phyloP scores from a whole-genome alignment of 768 basidiomycete species.

The Tricholoma furcatifolium region DNA sequence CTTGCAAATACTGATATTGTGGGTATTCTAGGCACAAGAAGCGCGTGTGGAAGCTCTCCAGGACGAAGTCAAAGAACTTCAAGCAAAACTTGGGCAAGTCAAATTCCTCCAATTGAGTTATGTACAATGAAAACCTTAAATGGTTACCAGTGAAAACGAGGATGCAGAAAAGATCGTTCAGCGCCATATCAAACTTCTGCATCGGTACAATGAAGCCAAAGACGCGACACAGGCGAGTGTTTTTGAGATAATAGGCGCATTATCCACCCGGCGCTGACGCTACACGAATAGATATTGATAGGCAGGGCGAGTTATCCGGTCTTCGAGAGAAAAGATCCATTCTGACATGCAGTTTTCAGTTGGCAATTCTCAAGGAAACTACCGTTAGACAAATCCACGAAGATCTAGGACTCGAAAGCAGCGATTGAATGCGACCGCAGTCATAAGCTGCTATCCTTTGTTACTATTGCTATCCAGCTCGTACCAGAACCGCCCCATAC shows the following conservation, averaged over 20 bases:
- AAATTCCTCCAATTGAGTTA: not conserved
- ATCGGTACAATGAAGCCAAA: conserved; percentile 79
- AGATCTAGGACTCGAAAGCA: conserved; percentile 61
- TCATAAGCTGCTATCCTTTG: not conserved
- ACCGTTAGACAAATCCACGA: conserved; percentile 75
- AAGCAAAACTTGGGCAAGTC: conserved; percentile 28
- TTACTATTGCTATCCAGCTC: conserved; percentile 39
- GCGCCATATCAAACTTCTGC: conserved; percentile 68
- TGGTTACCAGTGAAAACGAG: conserved; percentile 16
- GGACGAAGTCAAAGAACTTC: conserved; percentile 24
- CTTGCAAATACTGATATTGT: not conserved
- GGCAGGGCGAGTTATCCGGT: conserved; percentile 54
- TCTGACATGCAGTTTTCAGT: conserved; percentile 35
- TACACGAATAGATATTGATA: conserved; percentile 60
- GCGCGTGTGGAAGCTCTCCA: conserved; percentile 24
- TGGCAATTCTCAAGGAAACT: conserved; percentile 66
- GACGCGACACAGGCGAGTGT: conserved; percentile 71
- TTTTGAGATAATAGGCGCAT: not conserved
- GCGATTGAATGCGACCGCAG: conserved; percentile 41
- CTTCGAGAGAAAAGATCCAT: not conserved
- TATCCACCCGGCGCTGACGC: not conserved
- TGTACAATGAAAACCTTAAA: not conserved
- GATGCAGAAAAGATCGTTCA: conserved; percentile 40
- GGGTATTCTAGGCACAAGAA: conserved; percentile 29
- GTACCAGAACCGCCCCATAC: conserved; percentile 47